Evolutionary conservation across 1,284 basidiomycete genomes (phyloP), one percentile per base, ranked within the genome.

Genomic region (Marasmius oreades): DNA sequence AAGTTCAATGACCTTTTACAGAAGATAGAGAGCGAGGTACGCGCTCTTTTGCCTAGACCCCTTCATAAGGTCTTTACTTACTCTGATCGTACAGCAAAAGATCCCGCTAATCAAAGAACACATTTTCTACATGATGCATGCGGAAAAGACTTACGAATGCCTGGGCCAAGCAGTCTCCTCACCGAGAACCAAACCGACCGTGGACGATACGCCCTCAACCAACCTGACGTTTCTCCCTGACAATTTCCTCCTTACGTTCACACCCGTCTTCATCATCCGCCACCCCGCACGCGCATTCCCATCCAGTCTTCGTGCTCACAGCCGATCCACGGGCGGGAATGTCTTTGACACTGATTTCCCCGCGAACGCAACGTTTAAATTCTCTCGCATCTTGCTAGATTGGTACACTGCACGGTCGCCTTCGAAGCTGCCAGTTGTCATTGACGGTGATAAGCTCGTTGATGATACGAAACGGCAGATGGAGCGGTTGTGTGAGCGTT

Each of bases 71-170:
- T n/a, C 37, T 44, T 26, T 18, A 18, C 28, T 26, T 8, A 20
- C 22, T 16, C 5, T 22, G 5, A 34, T 55, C 47, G 10, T 18
- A 20, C 26, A 59, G 57, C 45, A 46, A 34, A 55, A 55, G 24
- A 28, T 56, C 22, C 54, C 54, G 8, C 42, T 59, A 2, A 53
- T 53, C 14, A 59, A 59, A 33, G 57, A 59, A 31, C 57, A 59
- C 51, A 53, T 52, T 28, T 55, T 51, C 24, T 55, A 55, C 39
- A 50, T 59, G 51, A 55, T 55, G 51, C 37, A 56, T 20, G 51
- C 55, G 31, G 37, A 44, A 6, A 56, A n/a, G 22, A 28, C 52
- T 24, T 48, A 47, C 36, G 28, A 46, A 12, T 45, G 37, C 34
- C 53, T 55, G 12, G 45, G 43, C 8, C 36, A 34, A 36, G 14